Evolutionary conservation across 192 early-diverging fungal species (phyloP).

Genomic region (Coemansia sp.): DNA sequence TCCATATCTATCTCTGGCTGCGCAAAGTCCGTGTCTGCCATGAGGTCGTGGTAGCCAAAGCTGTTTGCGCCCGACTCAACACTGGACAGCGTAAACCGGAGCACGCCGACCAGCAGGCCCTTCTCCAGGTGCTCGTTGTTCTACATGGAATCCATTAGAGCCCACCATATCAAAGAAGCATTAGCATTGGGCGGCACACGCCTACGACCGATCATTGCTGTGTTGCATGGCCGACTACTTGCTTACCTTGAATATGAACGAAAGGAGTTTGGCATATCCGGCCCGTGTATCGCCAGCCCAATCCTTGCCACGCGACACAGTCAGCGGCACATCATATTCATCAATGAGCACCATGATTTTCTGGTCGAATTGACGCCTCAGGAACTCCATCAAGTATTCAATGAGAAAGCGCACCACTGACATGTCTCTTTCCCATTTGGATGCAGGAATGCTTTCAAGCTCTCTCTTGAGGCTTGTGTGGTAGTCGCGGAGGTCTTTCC

Average conservation of each 20-base stretch:
- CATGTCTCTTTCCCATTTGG: too few species aligned
- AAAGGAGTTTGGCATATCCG: not conserved
- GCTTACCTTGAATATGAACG: constrained; percentile 12
- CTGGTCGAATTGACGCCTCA: too few species aligned
- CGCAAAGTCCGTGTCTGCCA: not conserved
- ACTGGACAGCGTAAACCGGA: not conserved
- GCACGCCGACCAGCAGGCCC: constrained; percentile 9
- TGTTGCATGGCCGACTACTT: too few species aligned
- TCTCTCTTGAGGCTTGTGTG: too few species aligned
- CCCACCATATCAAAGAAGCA: not conserved
- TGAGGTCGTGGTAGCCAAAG: too few species aligned
- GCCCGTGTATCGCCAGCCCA: not conserved
- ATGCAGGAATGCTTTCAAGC: too few species aligned
- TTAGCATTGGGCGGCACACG: too few species aligned
- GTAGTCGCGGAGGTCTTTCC: too few species aligned
- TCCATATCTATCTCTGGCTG: not conserved
- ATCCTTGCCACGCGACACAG: not conserved
- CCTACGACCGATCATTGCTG: too few species aligned
- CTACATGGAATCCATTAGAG: not conserved
- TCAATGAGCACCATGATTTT: constrained; percentile 9
- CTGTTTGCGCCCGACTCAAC: constrained; percentile 6
- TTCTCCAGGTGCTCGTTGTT: not conserved
- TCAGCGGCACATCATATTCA: constrained; percentile 4
- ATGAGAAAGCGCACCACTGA: too few species aligned
- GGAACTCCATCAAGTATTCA: too few species aligned